Percentiles rank a stretch among this genome's conserved stretches.
phyloP scores from a whole-genome alignment of 148 eudicot species.

The Dianthus caryophyllus region DNA sequence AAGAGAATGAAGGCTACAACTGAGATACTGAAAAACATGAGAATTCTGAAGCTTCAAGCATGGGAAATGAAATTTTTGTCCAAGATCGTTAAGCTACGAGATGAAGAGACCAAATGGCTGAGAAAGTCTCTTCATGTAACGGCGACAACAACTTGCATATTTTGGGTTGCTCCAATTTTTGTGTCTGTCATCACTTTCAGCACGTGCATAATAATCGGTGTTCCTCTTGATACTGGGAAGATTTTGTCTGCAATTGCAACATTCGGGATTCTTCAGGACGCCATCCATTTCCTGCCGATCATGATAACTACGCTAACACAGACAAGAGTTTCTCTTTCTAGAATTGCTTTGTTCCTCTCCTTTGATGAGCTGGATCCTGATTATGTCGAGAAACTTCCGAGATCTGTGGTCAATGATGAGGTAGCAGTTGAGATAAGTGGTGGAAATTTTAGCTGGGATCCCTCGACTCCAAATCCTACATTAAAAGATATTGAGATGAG shows the following conservation, averaged over 20 bases:
- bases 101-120: not conserved
- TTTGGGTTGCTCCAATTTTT: not conserved
- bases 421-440: not conserved
- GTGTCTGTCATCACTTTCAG: not conserved
- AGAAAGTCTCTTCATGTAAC: not conserved
- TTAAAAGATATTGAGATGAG: not conserved
- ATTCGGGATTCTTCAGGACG: not conserved
- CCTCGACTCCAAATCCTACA: not conserved
- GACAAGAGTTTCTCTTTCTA: not conserved
- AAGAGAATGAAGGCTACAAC: not conserved
- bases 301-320: not conserved
- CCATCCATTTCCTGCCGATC: not conserved
- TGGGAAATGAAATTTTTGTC: not conserved
- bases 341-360: not conserved
- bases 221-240: not conserved
- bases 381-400: not conserved
- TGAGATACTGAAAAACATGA: not conserved
- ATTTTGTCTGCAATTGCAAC: not conserved
- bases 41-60: slow-evolving; percentile 4
- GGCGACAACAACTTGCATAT: not conserved
- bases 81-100: not conserved
- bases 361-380: not conserved
- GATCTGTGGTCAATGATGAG: not conserved
- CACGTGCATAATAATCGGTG: not conserved
- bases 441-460: slow-evolving; percentile 1